phyloP scores from a whole-genome alignment of 495 filamentous ascomycete species.

The Entonaema liquescens region DNA sequence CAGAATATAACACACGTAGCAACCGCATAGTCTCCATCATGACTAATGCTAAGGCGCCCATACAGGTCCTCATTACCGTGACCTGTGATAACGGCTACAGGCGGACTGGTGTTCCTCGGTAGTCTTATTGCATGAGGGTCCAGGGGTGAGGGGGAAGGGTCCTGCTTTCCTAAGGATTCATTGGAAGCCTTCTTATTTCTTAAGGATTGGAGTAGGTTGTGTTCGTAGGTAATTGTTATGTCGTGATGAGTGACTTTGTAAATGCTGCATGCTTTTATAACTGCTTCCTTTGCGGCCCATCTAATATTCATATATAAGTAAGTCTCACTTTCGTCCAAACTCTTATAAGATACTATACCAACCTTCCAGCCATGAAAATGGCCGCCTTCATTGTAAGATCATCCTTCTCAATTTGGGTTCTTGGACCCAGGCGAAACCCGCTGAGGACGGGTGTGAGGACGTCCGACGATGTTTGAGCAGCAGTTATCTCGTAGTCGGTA shows the following conservation, averaged over 20 bases:
- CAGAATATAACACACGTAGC: conserved; percentile 38
- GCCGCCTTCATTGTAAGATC: conserved; percentile 32
- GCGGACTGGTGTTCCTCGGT: conserved; percentile 16
- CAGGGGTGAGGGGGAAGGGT: neutral
- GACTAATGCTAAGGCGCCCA: conserved; percentile 50
- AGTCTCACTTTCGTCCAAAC: neutral
- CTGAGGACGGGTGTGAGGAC: conserved; percentile 18
- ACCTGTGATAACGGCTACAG: conserved; percentile 41
- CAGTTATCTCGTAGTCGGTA: conserved; percentile 47
- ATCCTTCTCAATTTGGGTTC: neutral
- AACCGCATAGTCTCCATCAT: conserved; percentile 50
- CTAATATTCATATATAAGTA: conserved; percentile 39
- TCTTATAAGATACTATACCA: conserved; percentile 25
- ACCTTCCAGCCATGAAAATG: conserved; percentile 62
- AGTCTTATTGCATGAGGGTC: neutral
- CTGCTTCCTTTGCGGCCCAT: conserved; percentile 72
- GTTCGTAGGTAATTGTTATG: conserved; percentile 51
- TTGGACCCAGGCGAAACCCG: neutral
- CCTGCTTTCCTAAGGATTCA: neutral
- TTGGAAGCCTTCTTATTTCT: neutral
- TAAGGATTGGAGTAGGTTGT: neutral
- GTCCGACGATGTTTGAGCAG: neutral
- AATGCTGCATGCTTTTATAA: conserved; percentile 65
- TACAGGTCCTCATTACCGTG: conserved; percentile 14
- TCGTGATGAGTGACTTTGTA: conserved; percentile 56